Evolutionary conservation across 192 early-diverging fungal genomes (phyloP), one percentile per base, ranked within the genome.

Genomic region (Backusella parvicylindrica): DNA sequence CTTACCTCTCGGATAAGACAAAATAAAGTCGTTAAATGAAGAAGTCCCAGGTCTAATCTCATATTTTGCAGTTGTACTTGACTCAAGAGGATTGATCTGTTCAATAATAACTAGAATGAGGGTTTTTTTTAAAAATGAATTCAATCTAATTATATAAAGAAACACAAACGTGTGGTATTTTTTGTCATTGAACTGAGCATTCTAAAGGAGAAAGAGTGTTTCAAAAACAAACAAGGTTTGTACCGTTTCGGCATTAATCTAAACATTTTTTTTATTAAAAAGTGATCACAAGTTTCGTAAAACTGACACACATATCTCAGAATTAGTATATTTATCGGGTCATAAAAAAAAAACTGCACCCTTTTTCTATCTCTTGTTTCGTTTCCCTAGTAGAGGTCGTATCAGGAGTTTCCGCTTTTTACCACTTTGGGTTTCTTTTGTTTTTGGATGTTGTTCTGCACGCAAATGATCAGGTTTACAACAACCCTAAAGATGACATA

Each of bases 1-100:
- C 15, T 65, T 81, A 77, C 80, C 80, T 72, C 80, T 67, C 9
- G 80, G 80, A 75, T 81, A 81, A 11, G 66, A 60, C 2, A 71
- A 31, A 37, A 75, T 77, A 53, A 81, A 81, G 7, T 77, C 70
- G 47, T 81, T 81, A 30, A 76, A 74, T 3, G 76, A 53, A 3
- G n/a, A 23, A 30, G 30, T 23, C 0, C 36, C 43, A 9, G 73
- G 15, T 38, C 7, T 30, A 31, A 40, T 71, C 0, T 33, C 63
- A 63, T 81, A 74, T 32, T 74, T 47, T 50, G 68, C 73, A 26
- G 50, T 23, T 18, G 21, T 47, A n/a, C 43, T 35, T 28, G 64
- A n/a, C 11, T 35, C 31, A 2, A 60, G 32, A 6, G 74, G 35
- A 65, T 77, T 74, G 15, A 63, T 9, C 37, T 81, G 80, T 60